Percentiles rank a stretch among this genome's conserved stretches.
Evolutionary conservation across 768 basidiomycete species (phyloP).

Genomic region (Symmetrospora coprosmae): DNA sequence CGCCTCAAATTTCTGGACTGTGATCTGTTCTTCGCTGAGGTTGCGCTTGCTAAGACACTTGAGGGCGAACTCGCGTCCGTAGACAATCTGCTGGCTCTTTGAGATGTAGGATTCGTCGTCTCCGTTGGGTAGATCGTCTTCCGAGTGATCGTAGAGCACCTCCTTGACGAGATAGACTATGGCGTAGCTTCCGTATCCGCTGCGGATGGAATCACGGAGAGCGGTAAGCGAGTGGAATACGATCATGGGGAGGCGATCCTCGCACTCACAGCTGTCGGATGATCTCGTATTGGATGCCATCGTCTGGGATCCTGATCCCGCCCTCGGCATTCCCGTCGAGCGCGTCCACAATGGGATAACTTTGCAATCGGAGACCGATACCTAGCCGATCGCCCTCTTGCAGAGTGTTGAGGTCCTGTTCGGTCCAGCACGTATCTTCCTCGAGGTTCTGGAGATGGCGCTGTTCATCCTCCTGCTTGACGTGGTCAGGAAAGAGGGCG

Average conservation of each 20-base stretch:
- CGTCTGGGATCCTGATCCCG: slow-evolving; percentile 16
- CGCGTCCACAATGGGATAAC: slow-evolving; percentile 53
- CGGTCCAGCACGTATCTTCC: slow-evolving; percentile 6
- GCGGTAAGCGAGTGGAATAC: background rate
- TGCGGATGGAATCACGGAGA: too few species aligned
- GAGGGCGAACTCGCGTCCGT: slow-evolving; percentile 64
- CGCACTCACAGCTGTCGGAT: slow-evolving; percentile 29
- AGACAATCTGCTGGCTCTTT: slow-evolving; percentile 7
- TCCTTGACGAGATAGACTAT: slow-evolving; percentile 34
- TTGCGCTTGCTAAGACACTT: slow-evolving; percentile 92
- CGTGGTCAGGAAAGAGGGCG: background rate
- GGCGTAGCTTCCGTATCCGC: slow-evolving; percentile 6
- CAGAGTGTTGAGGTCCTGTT: slow-evolving; percentile 40
- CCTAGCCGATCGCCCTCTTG: slow-evolving; percentile 60
- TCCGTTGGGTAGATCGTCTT: slow-evolving; percentile 13
- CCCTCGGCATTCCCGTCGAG: slow-evolving; percentile 52
- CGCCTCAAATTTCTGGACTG: slow-evolving; percentile 85
- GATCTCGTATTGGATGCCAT: slow-evolving; percentile 29
- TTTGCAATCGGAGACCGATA: slow-evolving; percentile 52
- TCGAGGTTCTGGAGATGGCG: slow-evolving; percentile 7
- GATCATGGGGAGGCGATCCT: slow-evolving; percentile 29
- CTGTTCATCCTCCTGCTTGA: slow-evolving; percentile 1
- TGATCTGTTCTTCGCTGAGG: slow-evolving; percentile 71
- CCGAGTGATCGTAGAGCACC: slow-evolving; percentile 30
- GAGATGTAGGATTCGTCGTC: background rate